Evolutionary conservation across 345 rosid species (phyloP).

Genomic region (Melastoma malabathricum): DNA sequence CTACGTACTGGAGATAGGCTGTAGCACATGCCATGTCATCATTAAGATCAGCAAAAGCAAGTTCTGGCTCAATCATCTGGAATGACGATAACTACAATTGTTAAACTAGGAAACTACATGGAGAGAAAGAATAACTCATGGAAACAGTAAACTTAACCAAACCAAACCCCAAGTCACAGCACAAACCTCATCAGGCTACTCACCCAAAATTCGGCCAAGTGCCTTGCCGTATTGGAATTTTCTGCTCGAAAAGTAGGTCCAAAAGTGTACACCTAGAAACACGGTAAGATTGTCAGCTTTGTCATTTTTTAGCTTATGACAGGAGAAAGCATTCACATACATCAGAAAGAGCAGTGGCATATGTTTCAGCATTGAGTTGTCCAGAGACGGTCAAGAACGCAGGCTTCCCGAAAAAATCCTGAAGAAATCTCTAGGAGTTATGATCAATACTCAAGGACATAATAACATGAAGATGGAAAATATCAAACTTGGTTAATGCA

Average conservation of each 20-base stretch:
- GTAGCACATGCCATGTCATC: slow-evolving; percentile 99
- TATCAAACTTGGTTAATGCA: too few relatives aligned
- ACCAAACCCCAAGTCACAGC: too few relatives aligned
- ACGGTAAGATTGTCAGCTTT: not conserved
- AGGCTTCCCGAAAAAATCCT: slow-evolving; percentile 97
- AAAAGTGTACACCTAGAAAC: slow-evolving; percentile 73
- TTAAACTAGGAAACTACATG: too few relatives aligned
- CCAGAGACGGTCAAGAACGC: slow-evolving; percentile 97
- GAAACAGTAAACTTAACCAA: too few relatives aligned
- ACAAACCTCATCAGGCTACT: slow-evolving; percentile 8
- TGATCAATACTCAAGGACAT: too few relatives aligned
- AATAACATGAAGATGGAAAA: too few relatives aligned
- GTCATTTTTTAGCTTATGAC: not conserved
- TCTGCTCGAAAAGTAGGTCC: slow-evolving; percentile 99
- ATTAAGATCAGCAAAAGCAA: slow-evolving; percentile 91
- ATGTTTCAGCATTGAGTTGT: slow-evolving; percentile 97
- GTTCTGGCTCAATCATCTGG: slow-evolving; percentile 99
- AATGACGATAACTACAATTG: slow-evolving; percentile 3
- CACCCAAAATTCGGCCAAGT: slow-evolving; percentile 97
- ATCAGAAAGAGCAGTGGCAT: slow-evolving; percentile 93
- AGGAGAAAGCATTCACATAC: slow-evolving; percentile 23
- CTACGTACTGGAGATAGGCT: slow-evolving; percentile 99
- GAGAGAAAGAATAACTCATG: too few relatives aligned
- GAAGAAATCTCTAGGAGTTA: not conserved
- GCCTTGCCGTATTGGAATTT: slow-evolving; percentile 90